Evolutionary conservation across 2,329 filamentous ascomycete species (phyloP), one percentile per base, ranked within the genome.

Genomic region (Fusarium azukiicola): DNA sequence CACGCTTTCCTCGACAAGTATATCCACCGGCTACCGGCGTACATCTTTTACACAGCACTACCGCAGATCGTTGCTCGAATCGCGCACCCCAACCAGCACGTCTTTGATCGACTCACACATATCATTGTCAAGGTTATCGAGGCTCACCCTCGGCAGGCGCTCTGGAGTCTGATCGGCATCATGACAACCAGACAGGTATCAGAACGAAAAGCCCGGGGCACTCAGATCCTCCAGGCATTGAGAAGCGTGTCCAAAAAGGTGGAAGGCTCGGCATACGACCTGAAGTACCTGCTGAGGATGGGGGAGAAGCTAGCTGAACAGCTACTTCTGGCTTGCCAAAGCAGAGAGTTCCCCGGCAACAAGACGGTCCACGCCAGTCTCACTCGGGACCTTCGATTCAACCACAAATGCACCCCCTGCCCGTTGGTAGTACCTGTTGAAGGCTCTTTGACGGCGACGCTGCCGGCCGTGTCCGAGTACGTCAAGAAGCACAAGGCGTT

Each of bases 41-140:
- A 95, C 82, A 93, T 96, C 44, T 97, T 96, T 86, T 97, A 97
- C 84, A 96, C 95, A 4, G 91, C 97, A 10, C 90, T 99, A 54
- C 96, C 98, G 9, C 98, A 99, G 87, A 95, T 99, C 76, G 96
- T 99, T 72, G 98, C 97, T n/a, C 95, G 98, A 44, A 99, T 99
- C 82, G 96, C 96, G 61, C 98, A 99, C 87, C 94, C 95, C 2
- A 96, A 98, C 85, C 87, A 87, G 7, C 93, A 94, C 3, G 96
- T 98, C 3, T 98, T 96, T 87, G 93, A 95, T 74, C 90, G 96
- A 14, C 89, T 99, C 11, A 93, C 95, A 69, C 91, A 92, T 46
- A 97, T 99, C 79, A 97, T 99, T 71, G 89, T 95, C 75, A 97
- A 96, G 84, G 96, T 99, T n/a, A 95, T 98, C 13, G 92, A 94